phyloP scores from a whole-genome alignment of 345 rosid genomes.

The Lepidium sativum region DNA sequence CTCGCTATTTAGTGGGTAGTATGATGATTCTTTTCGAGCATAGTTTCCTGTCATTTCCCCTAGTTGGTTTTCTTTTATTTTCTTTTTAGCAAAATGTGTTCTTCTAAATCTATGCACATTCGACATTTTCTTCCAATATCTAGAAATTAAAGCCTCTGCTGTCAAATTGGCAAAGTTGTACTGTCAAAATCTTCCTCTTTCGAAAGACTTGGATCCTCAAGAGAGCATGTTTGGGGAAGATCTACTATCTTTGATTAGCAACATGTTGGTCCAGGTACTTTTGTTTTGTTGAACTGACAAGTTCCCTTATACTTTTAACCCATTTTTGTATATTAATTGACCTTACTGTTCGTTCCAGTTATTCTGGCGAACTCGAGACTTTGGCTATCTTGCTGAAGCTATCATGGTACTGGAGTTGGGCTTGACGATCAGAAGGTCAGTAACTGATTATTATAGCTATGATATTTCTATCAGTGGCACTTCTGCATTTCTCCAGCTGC shows the following conservation, averaged over 20 bases:
- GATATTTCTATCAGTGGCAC: not conserved
- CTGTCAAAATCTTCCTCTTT: slow-evolving; percentile 66
- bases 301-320: not conserved
- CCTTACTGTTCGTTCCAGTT: slow-evolving; percentile 37
- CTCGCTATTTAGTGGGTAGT: slow-evolving; percentile 2
- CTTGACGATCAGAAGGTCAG: slow-evolving; percentile 69
- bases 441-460: not conserved
- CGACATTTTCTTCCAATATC: slow-evolving; percentile 12
- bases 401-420: slow-evolving; percentile 93
- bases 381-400: slow-evolving; percentile 80
- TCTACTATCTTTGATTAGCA: slow-evolving; percentile 65
- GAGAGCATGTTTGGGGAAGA: slow-evolving; percentile 96
- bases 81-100: not conserved
- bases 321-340: not conserved
- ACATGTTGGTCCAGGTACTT: slow-evolving; percentile 77
- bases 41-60: not conserved
- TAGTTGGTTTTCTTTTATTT: not conserved
- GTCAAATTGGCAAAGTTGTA: slow-evolving; percentile 61
- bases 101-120: slow-evolving; percentile 6
- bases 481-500: not conserved
- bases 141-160: slow-evolving; percentile 60
- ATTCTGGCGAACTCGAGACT: slow-evolving; percentile 64
- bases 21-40: not conserved
- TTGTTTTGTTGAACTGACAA: not conserved
- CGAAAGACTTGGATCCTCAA: slow-evolving; percentile 86